Evolutionary conservation across 2,329 filamentous ascomycete species (phyloP), one percentile per base, ranked within the genome.

Genomic region (Epichloe sylvatica): DNA sequence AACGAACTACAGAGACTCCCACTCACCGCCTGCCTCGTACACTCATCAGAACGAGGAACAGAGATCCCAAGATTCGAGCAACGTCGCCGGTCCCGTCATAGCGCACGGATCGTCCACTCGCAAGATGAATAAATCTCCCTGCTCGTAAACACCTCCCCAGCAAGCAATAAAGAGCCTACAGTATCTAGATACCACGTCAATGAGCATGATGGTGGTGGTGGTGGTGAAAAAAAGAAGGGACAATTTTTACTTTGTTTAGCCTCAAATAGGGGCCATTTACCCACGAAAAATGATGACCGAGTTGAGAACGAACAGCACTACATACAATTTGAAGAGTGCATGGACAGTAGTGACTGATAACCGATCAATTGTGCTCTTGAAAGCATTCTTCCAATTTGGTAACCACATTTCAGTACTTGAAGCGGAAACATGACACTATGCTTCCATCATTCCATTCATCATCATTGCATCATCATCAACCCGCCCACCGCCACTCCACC

Each of bases 61-160:
- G 8, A 35, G 35, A 21, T 3, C 21, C 21, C 5, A 15, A 7
- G 39, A 47, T 5, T 9, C 34, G 12, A 46, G 35, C 33, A 40
- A 30, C 7, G 5, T 23, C 17, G 13, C 34, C 13, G 40, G 40
- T 5, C 49, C 49, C 15, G 46, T 51, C n/a, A 46, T 51, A 25
- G 46, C 50, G n/a, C 21, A 46, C n/a, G 46, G 50, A 15, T 49
- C 50, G 8, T 51, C 46, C 9, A 51, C 34, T 23, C 41, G 45
- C 17, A 49, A 39, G n/a, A 21, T n/a, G 12, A 37, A 41, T 34
- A 41, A 30, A 46, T 17, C 34, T 8, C 33, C 15, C 12, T 45
- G 9, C 21, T 21, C 19, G 15, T 15, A n/a, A 37, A 17, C 2
- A 9, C 13, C 34, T 25, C 15, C 4, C 17, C 7, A 13, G 9